phyloP scores from a whole-genome alignment of 192 early-diverging fungal genomes.

The Backusella circina region DNA sequence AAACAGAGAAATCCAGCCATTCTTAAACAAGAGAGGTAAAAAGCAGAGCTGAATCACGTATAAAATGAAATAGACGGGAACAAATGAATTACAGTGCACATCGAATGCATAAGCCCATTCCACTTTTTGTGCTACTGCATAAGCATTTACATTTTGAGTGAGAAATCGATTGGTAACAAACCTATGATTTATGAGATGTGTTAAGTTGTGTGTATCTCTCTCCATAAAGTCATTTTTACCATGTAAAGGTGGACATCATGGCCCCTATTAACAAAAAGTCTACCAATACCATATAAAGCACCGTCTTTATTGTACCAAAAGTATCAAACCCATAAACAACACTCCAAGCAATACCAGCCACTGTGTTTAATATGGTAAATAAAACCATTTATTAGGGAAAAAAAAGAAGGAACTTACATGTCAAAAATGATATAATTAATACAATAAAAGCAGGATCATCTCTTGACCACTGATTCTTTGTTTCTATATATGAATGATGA shows the following conservation, averaged over 20 bases:
- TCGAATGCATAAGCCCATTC: slow-evolving; percentile 98
- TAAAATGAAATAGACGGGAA: slow-evolving; percentile 80
- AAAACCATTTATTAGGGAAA: not conserved
- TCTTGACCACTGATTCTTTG: slow-evolving; percentile 97
- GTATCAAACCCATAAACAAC: slow-evolving; percentile 65
- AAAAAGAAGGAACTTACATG: slow-evolving; percentile 13
- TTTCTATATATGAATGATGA: slow-evolving; percentile 63
- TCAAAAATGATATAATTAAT: slow-evolving; percentile 63
- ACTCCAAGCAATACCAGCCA: slow-evolving; percentile 79
- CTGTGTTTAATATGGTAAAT: slow-evolving; percentile 35
- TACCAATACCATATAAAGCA: slow-evolving; percentile 78
- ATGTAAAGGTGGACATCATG: slow-evolving; percentile 64
- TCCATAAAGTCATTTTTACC: slow-evolving; percentile 64
- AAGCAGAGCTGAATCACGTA: slow-evolving; percentile 95
- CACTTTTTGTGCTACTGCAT: slow-evolving; percentile 82
- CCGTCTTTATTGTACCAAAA: slow-evolving; percentile 64
- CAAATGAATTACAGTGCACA: slow-evolving; percentile 96
- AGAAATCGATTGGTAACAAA: slow-evolving; percentile 79
- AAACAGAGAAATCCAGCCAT: slow-evolving; percentile 78
- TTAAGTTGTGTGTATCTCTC: no score
- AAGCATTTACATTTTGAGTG: slow-evolving; percentile 62
- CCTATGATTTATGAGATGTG: slow-evolving; percentile 34
- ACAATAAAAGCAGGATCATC: slow-evolving; percentile 97
- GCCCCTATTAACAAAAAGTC: slow-evolving; percentile 77
- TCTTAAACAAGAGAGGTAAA: slow-evolving; percentile 73